Percentiles rank a stretch among this genome's conserved stretches.
Evolutionary conservation across 176 grass and related monocot genomes (phyloP).

Genomic region (Saccharum officinarum): DNA sequence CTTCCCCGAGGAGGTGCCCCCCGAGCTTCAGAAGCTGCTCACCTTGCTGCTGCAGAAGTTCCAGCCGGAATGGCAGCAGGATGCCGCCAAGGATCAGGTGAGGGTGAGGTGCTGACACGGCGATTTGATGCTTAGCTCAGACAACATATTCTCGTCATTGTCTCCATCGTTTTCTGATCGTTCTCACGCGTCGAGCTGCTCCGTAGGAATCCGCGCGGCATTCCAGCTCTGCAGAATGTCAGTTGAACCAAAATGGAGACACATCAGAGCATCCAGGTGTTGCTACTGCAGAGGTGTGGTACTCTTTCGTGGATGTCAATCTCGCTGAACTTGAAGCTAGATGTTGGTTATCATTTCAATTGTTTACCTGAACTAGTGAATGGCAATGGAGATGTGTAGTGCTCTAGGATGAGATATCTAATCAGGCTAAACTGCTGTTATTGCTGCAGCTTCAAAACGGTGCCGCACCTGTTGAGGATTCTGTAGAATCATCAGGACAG

Average conservation of each 20-base stretch:
- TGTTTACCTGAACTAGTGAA: neutral
- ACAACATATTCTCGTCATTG: neutral
- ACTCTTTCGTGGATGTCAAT: neutral
- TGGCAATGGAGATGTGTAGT: neutral
- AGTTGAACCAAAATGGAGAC: slow-evolving; percentile 44
- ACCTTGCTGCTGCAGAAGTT: slow-evolving; percentile 91
- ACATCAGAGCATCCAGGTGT: neutral
- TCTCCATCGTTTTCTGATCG: neutral
- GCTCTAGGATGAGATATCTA: slow-evolving; percentile 2
- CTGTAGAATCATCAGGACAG: slow-evolving; percentile 20
- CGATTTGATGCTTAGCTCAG: neutral
- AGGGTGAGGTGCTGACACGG: neutral
- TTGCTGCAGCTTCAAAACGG: slow-evolving; percentile 44
- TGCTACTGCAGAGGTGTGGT: slow-evolving; percentile 16
- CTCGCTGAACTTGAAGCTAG: slow-evolving; percentile 4
- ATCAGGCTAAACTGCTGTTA: neutral
- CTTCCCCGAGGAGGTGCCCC: slow-evolving; percentile 63
- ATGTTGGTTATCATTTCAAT: neutral
- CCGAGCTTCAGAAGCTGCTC: slow-evolving; percentile 79
- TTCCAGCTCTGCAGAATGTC: slow-evolving; percentile 4
- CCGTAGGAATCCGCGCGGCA: slow-evolving; percentile 16
- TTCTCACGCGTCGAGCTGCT: neutral
- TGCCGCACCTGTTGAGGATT: neutral
- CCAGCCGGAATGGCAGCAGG: slow-evolving; percentile 74
- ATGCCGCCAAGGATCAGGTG: slow-evolving; percentile 71